These are phyloP conservation scores for Mortierella sp. DNA, from an alignment of 371 early-diverging fungal species.

Conservation along the genomic window DNA sequence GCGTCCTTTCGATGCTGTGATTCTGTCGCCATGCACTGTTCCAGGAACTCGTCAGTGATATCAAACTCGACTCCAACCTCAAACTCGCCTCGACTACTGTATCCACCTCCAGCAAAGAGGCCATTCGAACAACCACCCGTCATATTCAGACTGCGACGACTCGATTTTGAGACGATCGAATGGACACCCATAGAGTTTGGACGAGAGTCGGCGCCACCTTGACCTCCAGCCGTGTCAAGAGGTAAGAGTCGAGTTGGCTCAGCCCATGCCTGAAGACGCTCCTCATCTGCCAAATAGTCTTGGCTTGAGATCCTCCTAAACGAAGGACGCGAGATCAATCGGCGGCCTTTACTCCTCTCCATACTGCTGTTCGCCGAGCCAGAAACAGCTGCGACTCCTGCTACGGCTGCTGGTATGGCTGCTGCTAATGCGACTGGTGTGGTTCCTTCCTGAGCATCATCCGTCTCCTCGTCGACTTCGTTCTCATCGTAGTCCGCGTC, in stretches of 20 bases:
- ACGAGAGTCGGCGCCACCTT: slow-evolving; percentile 15
- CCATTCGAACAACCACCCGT: slow-evolving; percentile 24
- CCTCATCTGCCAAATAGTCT: slow-evolving; percentile 29
- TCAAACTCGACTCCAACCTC: slow-evolving; percentile 56
- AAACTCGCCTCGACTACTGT: slow-evolving; percentile 52
- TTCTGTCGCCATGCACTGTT: slow-evolving; percentile 48
- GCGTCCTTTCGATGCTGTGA: slow-evolving; percentile 52
- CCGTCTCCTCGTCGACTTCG: slow-evolving; percentile 2
- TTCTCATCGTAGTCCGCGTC: slow-evolving; percentile 29
- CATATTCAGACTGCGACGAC: slow-evolving; percentile 45
- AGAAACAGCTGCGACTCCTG: neutral
- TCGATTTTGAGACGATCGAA: slow-evolving; percentile 41
- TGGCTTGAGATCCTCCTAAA: slow-evolving; percentile 30
- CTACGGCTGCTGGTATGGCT: neutral
- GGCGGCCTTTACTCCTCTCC: slow-evolving; percentile 5
- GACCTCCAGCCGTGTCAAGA: neutral
- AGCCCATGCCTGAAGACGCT: slow-evolving; percentile 26
- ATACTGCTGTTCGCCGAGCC: slow-evolving; percentile 9
- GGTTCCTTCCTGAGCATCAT: neutral
- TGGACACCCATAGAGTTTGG: slow-evolving; percentile 28
- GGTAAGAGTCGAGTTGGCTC: slow-evolving; percentile 14
- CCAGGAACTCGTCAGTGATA: slow-evolving; percentile 47
- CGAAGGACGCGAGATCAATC: slow-evolving; percentile 25
- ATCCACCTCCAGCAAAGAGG: slow-evolving; percentile 31
- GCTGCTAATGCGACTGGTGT: neutral